Evolutionary conservation across 2,329 filamentous ascomycete genomes (phyloP), one percentile per base, ranked within the genome.

Genomic region (Clathrospora elynae): DNA sequence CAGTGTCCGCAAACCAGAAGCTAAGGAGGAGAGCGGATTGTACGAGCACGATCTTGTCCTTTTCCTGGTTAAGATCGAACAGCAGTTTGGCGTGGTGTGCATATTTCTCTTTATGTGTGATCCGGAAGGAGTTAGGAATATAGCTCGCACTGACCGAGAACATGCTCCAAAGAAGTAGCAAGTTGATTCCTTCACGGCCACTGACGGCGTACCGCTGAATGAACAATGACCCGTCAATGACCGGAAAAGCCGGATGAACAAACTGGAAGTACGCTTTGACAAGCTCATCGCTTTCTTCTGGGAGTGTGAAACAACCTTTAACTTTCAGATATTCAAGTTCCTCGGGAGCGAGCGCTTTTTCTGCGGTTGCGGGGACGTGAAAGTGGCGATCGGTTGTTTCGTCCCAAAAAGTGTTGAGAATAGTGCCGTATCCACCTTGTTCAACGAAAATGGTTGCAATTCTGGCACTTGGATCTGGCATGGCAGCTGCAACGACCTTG

Each of bases 21-120:
- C 68, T 67, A 36, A 77, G 59, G 0, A 76, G 46, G 1, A 76
- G 61, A 6, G 71, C 65, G 0, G 73, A 66, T 50, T 76, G 74
- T 11, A 77, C 67, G 2, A 76, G 60, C 12, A 51, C 57, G 7
- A 71, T 61, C 35, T 75, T 73, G 23, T 73, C 67, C 2, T 57
- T 62, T 30, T 74, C 69, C 2, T 67, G 65, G 17, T 68, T 65
- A 6, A 68, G 55, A 35, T 71, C 54, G n/a, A 63, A 66, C 0
- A 62, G 36, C 5, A 68, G 64, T 50, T 71, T 72, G 5, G 71
- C 70, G 35, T 66, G 61, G n/a, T 65, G 57, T 33, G 67, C 71
- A 51, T 72, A 68, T 8, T 58, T 57, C 24, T 59, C 58, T 42
- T 72, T 74, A 54, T 72, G 62, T 9, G 53, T 59, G 37, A 68